Evolutionary conservation across 2,329 filamentous ascomycete genomes (phyloP).

Genomic region (Colletotrichum lini): DNA sequence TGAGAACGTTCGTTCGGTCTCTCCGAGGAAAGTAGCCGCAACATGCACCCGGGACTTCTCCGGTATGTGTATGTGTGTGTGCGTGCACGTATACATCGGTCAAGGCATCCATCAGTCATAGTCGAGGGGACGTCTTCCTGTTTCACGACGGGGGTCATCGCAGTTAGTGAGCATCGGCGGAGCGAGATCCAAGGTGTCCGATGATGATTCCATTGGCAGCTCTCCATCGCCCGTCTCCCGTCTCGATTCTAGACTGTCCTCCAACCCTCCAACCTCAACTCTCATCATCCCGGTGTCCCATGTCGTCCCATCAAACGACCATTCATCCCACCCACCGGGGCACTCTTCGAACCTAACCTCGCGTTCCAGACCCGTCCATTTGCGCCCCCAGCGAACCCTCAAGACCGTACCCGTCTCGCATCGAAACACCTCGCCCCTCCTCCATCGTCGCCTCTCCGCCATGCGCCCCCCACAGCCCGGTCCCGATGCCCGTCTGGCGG

Average conservation of each 20-base stretch:
- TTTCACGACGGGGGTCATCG: not conserved
- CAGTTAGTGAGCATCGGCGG: not conserved
- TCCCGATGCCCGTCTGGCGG: constrained; percentile 35
- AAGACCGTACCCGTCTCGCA: constrained; percentile 21
- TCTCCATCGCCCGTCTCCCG: not conserved
- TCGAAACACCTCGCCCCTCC: constrained; percentile 20
- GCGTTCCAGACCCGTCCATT: constrained; percentile 10
- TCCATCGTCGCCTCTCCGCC: constrained; percentile 2
- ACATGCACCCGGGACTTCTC: constrained; percentile 2
- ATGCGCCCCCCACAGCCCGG: constrained; percentile 14
- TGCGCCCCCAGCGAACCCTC: not conserved
- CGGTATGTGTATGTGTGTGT: too few relatives aligned
- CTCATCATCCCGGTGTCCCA: not conserved
- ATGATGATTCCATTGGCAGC: constrained; percentile 12
- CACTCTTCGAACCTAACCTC: not conserved
- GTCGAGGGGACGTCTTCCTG: not conserved
- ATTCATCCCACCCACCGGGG: not conserved
- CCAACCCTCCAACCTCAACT: not conserved
- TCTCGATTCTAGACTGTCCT: not conserved
- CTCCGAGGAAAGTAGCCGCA: not conserved
- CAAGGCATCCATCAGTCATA: not conserved
- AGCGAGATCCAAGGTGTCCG: not conserved
- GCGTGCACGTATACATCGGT: too few relatives aligned
- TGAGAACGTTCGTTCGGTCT: not conserved
- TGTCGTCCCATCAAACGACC: constrained; percentile 7